Conservation (phyloP, 495 filamentous ascomycete species). For the Usnea hakonensis region DNA sequence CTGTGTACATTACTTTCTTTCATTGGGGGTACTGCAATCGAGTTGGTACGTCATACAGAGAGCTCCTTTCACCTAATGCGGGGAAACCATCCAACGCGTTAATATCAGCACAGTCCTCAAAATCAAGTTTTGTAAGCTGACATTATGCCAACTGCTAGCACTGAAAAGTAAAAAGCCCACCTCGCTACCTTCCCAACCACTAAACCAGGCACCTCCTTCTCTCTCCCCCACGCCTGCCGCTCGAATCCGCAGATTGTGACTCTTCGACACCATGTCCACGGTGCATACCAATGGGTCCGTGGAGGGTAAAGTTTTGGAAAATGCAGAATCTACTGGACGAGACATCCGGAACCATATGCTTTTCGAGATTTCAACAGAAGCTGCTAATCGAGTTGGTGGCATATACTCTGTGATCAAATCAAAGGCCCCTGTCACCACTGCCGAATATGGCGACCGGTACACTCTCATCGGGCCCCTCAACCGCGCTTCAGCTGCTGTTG, state of each 20-base stretch:
- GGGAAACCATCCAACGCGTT: conserved; percentile 6
- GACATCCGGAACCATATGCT: conserved; percentile 76
- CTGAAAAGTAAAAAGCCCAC: not conserved
- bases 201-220: not conserved
- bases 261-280: conserved; percentile 9
- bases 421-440: conserved; percentile 93
- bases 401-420: conserved; percentile 99
- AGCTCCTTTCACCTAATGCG: conserved; percentile 1
- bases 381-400: conserved; percentile 94
- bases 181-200: not conserved
- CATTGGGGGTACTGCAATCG: not conserved
- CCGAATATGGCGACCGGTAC: conserved; percentile 96
- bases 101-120: not conserved
- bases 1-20: not conserved
- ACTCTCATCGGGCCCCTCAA: conserved; percentile 94
- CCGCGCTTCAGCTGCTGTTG: conserved; percentile 81
- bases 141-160: not conserved
- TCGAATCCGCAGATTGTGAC: not conserved
- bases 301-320: conserved; percentile 8
- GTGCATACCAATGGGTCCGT: conserved; percentile 13
- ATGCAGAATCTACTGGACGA: conserved; percentile 26
- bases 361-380: conserved; percentile 94
- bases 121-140: not conserved
- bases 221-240: not conserved
- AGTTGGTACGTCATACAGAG: not conserved